These are phyloP conservation scores for Sherardia arvensis DNA, from an alignment of 257 asterid species.

Conservation along the genomic window DNA sequence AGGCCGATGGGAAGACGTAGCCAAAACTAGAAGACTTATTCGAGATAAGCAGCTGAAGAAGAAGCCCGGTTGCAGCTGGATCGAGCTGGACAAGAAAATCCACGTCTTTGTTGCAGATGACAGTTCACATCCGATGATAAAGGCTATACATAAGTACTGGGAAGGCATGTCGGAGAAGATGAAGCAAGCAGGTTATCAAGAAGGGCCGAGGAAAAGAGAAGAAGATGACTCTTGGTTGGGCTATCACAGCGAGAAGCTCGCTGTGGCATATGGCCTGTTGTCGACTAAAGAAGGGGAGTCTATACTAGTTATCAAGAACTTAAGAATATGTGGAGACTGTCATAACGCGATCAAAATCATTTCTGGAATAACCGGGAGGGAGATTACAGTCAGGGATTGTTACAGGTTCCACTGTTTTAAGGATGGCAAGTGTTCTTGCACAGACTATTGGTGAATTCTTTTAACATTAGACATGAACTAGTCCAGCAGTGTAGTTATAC, in stretches of 20 bases:
- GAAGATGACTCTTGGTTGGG: slow-evolving; percentile 33
- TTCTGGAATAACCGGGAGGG: slow-evolving; percentile 43
- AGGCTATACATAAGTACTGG: slow-evolving; percentile 46
- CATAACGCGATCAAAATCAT: slow-evolving; percentile 50
- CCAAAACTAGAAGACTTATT: slow-evolving; percentile 37
- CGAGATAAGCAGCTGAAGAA: slow-evolving; percentile 36
- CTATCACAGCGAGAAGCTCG: slow-evolving; percentile 70
- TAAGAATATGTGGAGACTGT: slow-evolving; percentile 69
- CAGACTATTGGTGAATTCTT: slow-evolving; percentile 50
- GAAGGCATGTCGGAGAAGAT: slow-evolving; percentile 47
- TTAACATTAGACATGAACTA: neutral
- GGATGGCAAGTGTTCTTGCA: slow-evolving; percentile 53
- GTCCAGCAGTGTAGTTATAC: neutral
- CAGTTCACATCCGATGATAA: slow-evolving; percentile 47
- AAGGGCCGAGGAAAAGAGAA: slow-evolving; percentile 25
- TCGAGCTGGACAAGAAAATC: slow-evolving; percentile 41
- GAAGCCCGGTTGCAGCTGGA: slow-evolving; percentile 75
- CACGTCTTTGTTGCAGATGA: slow-evolving; percentile 72
- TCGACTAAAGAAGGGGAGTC: slow-evolving; percentile 24
- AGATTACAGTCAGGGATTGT: slow-evolving; percentile 59
- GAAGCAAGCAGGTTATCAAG: slow-evolving; percentile 45
- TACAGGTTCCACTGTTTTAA: slow-evolving; percentile 63
- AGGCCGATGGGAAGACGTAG: slow-evolving; percentile 63
- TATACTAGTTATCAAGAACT: slow-evolving; percentile 54
- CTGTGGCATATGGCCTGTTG: slow-evolving; percentile 53